These are phyloP conservation scores for Gnaphalium uliginosum DNA, from an alignment of 129 eudicot genomes.

Conservation along the genomic window DNA sequence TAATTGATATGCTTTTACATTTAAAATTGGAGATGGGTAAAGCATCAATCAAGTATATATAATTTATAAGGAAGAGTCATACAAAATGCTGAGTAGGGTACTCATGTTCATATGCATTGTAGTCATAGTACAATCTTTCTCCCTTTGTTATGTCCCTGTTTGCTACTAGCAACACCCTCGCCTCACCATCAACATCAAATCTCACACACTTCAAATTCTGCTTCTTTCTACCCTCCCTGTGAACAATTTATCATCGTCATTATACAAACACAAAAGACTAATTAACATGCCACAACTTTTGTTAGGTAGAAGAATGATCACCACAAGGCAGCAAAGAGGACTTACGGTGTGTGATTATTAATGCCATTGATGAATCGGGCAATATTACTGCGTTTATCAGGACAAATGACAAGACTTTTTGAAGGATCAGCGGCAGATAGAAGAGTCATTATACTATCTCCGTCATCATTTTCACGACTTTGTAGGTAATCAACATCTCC, in stretches of 20 bases:
- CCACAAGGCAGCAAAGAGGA: slow-evolving; percentile 13
- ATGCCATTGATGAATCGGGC: slow-evolving; percentile 96
- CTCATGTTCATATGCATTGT: slow-evolving; percentile 88
- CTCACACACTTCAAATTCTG: slow-evolving; percentile 94
- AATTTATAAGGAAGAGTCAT: slow-evolving; percentile 35
- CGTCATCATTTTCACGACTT: slow-evolving; percentile 73
- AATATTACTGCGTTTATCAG: slow-evolving; percentile 86
- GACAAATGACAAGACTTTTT: slow-evolving; percentile 81
- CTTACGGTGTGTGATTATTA: slow-evolving; percentile 82
- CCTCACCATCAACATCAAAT: slow-evolving; percentile 71
- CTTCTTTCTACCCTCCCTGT: slow-evolving; percentile 92
- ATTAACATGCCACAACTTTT: neutral
- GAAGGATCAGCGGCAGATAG: slow-evolving; percentile 59
- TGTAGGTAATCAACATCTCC: slow-evolving; percentile 90
- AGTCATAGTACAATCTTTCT: slow-evolving; percentile 89
- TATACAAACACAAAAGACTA: neutral
- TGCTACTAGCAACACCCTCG: slow-evolving; percentile 80
- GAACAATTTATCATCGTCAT: too few relatives aligned
- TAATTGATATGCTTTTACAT: neutral
- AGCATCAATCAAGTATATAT: too few relatives aligned
- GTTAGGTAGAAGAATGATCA: neutral
- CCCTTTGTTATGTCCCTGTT: slow-evolving; percentile 82
- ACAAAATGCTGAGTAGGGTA: slow-evolving; percentile 94
- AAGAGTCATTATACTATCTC: slow-evolving; percentile 98
- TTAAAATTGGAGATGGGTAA: too few relatives aligned